Evolutionary conservation across 78 protist species (phyloP), one percentile per base, ranked within the genome.

Genomic region (Mastigamoeba balamuthi): DNA sequence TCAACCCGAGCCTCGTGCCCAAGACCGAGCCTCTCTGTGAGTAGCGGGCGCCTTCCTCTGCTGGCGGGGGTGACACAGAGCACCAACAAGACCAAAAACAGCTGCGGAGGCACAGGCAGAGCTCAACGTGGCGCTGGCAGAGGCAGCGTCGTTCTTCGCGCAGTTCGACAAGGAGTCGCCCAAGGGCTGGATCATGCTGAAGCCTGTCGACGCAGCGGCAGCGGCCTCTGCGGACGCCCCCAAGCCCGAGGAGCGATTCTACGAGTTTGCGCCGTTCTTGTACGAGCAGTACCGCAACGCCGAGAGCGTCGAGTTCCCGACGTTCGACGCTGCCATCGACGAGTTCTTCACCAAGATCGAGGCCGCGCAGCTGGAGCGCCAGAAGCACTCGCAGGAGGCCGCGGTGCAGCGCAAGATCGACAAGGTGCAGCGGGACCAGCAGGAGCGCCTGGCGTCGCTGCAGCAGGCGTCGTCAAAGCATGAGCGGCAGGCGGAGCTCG

Each of bases 301-400:
- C 35, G 48, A 43, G 43, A 38, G 29, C 28, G 37, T 64, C 17
- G 87, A 86, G 80, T 80, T 67, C 33, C 80, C 40, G 8, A 63
- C 85, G 27, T 96, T 94, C 74, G 87, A 83, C 40, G 66, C 42
- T 29, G 93, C 97, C 6, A 88, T 91, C 4, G 99, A 96, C 72
- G 90, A 86, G 38, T 92, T 65, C 88, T 96, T 89, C 77, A 69
- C 94, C 8, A 40, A 80, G 40, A 66, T 82, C 4, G 96, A 95
- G 43, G 38, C 68, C 10, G 87, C 86, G 74, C 58, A 66, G 33
- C 25, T 88, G 0, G 90, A 92, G 63, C 88, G 82, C 41, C 86
- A 87, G 64, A 52, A 83, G 1, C 75, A 52, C 23, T 75, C 72
- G 30, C 84, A 87, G 74, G 88, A 91, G 41, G 76, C 40, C 27